Base-by-base conservation (phyloP, 257 asterid genomes). In the Nicotiana otophora region DNA sequence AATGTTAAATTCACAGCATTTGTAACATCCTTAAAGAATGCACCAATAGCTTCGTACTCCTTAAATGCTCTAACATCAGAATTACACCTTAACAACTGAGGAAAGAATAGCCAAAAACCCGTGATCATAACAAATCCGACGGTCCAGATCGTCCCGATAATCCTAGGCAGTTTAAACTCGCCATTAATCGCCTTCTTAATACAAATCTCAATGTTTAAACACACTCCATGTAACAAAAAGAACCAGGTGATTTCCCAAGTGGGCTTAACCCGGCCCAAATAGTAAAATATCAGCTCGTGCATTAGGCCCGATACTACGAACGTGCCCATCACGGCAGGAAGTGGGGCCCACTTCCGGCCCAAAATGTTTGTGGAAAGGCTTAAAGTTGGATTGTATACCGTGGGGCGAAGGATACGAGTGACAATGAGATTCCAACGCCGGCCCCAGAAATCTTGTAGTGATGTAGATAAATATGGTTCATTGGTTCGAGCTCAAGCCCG, bases 371-470 rank as follows among this genome's bases (percentile, higher is more conserved):
- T 51, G 4, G 94, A 85, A 83, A 87, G 79, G 20, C 12, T 78
- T 14, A 86, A 87, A 54, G 85, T 87, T 1, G 98, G 98, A 0
- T 82, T 66, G 87, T 93, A 95, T 34, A 95, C 93, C 3, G 92
- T 83, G 42, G 99, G 98, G 16, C 94, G 92, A 23, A 95, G 95
- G 23, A 90, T 87, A 16, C 93, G 88, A 62, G 97, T 86, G 6
- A 90, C 98, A 93, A 91, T 90, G 78, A 92, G 92, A 90, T 95
- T 95, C 99, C 99, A 95, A 67, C 99, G 84, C 5, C 92, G 89
- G 6, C 97, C 96, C 99, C 99, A 95, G 42, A 95, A 95, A 19
- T 95, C 92, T 85, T 93, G 98, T 62, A 95, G 82, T 2, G 99
- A 95, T 20, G 91, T 81, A 11, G 99, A 88, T 7, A 95, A 88